Conservation (phyloP, 2,329 filamentous ascomycete species). For the Thielaviopsis ethacetica region DNA sequence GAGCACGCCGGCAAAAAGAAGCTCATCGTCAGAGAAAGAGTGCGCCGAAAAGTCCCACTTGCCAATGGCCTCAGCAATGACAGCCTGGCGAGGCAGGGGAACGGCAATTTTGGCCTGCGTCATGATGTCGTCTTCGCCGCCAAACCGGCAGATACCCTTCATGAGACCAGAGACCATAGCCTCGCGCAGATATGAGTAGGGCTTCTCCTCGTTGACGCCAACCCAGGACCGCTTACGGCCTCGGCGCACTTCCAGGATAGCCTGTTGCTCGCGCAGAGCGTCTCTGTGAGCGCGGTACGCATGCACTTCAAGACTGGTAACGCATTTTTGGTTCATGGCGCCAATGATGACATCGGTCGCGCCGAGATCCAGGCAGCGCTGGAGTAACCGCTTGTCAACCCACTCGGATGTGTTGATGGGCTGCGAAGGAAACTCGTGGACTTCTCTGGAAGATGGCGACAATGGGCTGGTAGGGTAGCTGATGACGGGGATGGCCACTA, state of each 20-base stretch:
- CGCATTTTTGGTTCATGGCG: constrained; percentile 56
- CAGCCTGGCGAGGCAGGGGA: constrained; percentile 43
- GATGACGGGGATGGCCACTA: constrained; percentile 40
- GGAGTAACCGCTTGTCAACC: constrained; percentile 32
- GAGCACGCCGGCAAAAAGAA: constrained; percentile 66
- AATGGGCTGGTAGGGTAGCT: constrained; percentile 21
- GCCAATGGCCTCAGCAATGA: constrained; percentile 54
- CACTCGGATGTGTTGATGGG: constrained; percentile 19
- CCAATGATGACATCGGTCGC: constrained; percentile 74
- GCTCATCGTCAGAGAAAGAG: constrained; percentile 75
- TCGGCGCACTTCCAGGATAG: constrained; percentile 54
- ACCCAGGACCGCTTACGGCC: constrained; percentile 84
- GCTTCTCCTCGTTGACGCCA: constrained; percentile 67
- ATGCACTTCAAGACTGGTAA: constrained; percentile 64
- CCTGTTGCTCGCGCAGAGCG: constrained; percentile 54
- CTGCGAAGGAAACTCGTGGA: constrained; percentile 14
- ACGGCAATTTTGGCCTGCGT: constrained; percentile 52
- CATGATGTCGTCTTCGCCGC: constrained; percentile 44
- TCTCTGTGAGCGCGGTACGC: constrained; percentile 71
- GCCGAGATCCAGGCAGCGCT: constrained; percentile 67
- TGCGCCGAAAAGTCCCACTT: constrained; percentile 84
- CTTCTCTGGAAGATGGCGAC: constrained; percentile 18
- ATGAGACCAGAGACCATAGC: constrained; percentile 87
- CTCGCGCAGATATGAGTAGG: constrained; percentile 78
- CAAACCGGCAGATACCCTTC: constrained; percentile 67